These are phyloP conservation scores for Tylopilus subfusipes DNA, from an alignment of 768 basidiomycete species.

Conservation along the genomic window DNA sequence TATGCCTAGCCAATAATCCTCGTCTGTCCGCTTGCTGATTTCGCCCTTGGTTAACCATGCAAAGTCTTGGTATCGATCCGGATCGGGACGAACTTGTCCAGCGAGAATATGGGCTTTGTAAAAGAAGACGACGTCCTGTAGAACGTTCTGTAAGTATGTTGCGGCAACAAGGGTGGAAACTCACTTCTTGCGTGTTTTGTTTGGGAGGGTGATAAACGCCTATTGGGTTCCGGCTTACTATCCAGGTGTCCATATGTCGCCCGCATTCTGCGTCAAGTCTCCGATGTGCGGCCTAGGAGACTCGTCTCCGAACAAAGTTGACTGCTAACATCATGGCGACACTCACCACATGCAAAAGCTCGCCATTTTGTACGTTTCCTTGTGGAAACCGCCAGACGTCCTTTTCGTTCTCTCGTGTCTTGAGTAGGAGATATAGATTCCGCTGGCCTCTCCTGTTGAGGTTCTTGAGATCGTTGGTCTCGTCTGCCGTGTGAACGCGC, in stretches of 20 bases:
- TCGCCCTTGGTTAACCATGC: conserved; percentile 96
- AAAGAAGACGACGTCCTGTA: conserved; percentile 77
- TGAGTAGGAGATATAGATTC: conserved; percentile 84
- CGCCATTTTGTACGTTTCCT: conserved; percentile 55
- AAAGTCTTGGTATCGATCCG: conserved; percentile 62
- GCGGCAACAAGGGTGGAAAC: not conserved
- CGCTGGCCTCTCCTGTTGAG: conserved; percentile 80
- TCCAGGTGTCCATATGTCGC: conserved; percentile 85
- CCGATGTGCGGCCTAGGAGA: conserved; percentile 64
- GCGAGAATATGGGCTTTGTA: conserved; percentile 92
- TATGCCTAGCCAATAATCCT: conserved; percentile 70
- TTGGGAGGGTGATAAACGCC: conserved; percentile 63
- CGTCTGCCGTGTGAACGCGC: conserved; percentile 60
- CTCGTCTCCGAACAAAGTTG: not conserved
- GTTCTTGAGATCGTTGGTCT: conserved; percentile 58
- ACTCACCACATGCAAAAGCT: conserved; percentile 75
- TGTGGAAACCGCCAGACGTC: conserved; percentile 81
- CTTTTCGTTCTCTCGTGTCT: conserved; percentile 43
- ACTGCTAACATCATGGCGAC: not conserved
- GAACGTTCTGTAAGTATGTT: conserved; percentile 1
- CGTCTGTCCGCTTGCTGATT: conserved; percentile 64
- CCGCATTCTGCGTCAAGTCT: conserved; percentile 73
- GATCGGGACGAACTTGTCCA: conserved; percentile 68
- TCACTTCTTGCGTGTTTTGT: conserved; percentile 38
- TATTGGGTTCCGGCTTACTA: conserved; percentile 86